Evolutionary conservation across 257 asterid genomes (phyloP).

Genomic region (Penstemon eatonii): DNA sequence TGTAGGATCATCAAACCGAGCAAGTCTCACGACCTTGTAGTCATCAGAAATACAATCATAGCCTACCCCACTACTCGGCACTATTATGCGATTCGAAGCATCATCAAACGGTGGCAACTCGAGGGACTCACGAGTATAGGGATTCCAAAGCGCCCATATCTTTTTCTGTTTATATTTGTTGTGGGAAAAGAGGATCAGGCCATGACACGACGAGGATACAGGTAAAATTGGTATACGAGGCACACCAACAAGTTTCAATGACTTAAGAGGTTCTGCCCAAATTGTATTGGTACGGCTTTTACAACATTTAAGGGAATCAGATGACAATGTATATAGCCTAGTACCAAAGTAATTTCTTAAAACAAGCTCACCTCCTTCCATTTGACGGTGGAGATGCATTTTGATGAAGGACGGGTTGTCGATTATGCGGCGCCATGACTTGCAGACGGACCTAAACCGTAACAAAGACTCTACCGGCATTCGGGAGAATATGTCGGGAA

Average conservation of each 20-base stretch:
- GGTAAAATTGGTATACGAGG: not conserved
- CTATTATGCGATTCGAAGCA: not conserved
- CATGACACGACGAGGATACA: conserved; percentile 16
- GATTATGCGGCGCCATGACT: conserved; percentile 15
- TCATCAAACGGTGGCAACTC: not conserved
- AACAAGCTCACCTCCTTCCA: not conserved
- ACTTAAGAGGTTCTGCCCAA: not conserved
- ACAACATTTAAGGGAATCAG: not conserved
- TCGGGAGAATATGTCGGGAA: not conserved
- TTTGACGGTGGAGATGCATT: conserved; percentile 7
- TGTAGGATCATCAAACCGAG: not conserved
- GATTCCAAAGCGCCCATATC: conserved; percentile 30
- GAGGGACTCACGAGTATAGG: conserved; percentile 21
- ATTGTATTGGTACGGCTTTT: not conserved
- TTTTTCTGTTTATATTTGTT: not conserved
- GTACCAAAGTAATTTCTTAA: not conserved
- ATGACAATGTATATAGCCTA: conserved; percentile 2
- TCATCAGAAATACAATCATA: conserved; percentile 15
- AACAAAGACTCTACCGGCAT: conserved; percentile 20
- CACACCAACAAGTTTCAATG: not conserved
- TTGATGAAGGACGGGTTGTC: conserved; percentile 21
- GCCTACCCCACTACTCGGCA: conserved; percentile 6
- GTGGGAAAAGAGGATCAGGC: conserved; percentile 22
- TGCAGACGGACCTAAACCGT: conserved; percentile 19
- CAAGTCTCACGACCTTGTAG: conserved; percentile 23